Evolutionary conservation across 805 yeast species (phyloP), one percentile per base, ranked within the genome.

Genomic region (Starmerella davenportii): DNA sequence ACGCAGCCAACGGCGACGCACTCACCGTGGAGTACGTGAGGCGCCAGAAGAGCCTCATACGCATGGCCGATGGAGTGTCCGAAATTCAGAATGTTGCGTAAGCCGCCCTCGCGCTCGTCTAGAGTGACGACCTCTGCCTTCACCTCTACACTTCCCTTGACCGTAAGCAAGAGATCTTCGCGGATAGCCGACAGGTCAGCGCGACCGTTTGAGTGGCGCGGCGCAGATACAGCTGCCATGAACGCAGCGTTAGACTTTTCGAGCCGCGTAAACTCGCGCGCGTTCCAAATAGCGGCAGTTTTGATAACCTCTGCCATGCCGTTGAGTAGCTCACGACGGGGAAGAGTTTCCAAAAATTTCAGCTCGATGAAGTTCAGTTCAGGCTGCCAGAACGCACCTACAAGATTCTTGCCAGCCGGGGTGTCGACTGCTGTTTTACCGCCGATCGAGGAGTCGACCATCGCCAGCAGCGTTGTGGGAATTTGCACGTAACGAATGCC

Each of bases 41-140:
- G 98, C 3, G 96, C 85, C 45, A 90, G 66, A 27, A 90, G 74
- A n/a, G 98, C 96, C 63, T 90, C 98, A 47, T 79, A 84, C 17
- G 98, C 98, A 58, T 90, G 98, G 34, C 98, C 98, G 51, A 90
- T 85, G 21, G 95, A 72, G 58, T 90, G 98, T 27, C 98, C 98
- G 55, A 87, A 90, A 60, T 90, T 90, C 43, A 90, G 67, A 46
- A 90, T 62, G 58, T 90, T 90, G 61, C 98, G 71, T 48, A 90
- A 68, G 3, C 94, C 90, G 36, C 94, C 82, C 60, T 90, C 98
- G 52, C 93, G 77, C 60, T 90, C 98, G 60, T 90, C 98, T 15
- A 74, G 66, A 3, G 93, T 71, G 14, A 90, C 98, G 35, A 90
- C 98, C 47, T 74, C 79, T 4, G 96, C 95, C 60, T 90, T 90